Percentiles rank a stretch among this genome's conserved stretches.
Evolutionary conservation across 179 eudicot genomes (phyloP).

Genomic region (Spinacia oleracea): DNA sequence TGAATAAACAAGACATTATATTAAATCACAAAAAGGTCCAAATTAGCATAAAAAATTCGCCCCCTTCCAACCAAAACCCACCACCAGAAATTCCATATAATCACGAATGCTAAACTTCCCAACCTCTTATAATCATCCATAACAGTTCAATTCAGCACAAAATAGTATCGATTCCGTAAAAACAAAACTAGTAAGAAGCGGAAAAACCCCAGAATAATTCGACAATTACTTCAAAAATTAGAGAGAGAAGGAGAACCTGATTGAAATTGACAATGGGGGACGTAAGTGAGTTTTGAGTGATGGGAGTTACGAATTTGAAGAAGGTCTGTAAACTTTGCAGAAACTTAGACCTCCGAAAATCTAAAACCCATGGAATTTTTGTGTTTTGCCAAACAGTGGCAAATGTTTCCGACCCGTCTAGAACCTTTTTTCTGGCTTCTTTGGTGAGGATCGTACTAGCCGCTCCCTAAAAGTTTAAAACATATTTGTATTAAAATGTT

Average conservation of each 20-base stretch:
- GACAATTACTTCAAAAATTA: background rate
- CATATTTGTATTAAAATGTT: too few relatives aligned
- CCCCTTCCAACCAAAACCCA: background rate
- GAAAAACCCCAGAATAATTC: background rate
- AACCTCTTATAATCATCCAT: background rate
- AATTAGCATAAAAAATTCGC: background rate
- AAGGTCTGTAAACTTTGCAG: background rate
- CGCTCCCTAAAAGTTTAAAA: too few relatives aligned
- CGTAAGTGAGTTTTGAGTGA: background rate
- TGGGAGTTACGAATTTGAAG: background rate
- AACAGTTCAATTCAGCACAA: background rate
- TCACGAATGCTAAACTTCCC: background rate
- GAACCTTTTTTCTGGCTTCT: too few relatives aligned
- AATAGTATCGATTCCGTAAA: background rate
- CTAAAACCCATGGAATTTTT: background rate
- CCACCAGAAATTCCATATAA: background rate
- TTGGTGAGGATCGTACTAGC: too few relatives aligned
- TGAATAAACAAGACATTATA: background rate
- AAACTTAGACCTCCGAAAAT: background rate
- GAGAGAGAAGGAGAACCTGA: conserved; percentile 13
- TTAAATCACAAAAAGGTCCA: background rate
- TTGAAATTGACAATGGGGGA: conserved; percentile 20
- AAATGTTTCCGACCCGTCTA: background rate
- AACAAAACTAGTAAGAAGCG: background rate
- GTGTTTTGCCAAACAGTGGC: background rate